Evolutionary conservation across 441 rosid species (phyloP), one percentile per base, ranked within the genome.

Genomic region (Arabidopsis hybrid): DNA sequence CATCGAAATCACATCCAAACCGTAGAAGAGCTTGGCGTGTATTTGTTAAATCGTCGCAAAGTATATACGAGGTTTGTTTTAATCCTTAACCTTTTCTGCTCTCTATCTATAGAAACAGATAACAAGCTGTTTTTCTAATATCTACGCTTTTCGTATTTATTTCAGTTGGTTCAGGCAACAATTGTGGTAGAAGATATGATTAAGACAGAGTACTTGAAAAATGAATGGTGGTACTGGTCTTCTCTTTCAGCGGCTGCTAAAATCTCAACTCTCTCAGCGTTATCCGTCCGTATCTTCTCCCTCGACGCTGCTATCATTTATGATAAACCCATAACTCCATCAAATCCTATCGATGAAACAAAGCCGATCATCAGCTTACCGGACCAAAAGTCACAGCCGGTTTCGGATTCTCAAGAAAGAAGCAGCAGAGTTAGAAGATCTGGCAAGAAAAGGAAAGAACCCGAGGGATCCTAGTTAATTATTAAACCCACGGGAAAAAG

Each of bases 221-320:
- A 87, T 78, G 97, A 88, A 35, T 93, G 99, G 99, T 95, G 99
- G 99, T 90, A 93, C 79, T 93, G 98, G 99, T 93, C 98, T 74
- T 96, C 97, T 35, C 91, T 90, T 57, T 88, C 98, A 61, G 99
- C 92, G 63, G 98, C 97, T 69, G 95, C 86, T 45, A 91, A 85
- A 82, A 85, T 89, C 45, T 88, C 93, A 50, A 93, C 97, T 6
- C 40, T 93, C 74, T 84, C 98, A 78, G 83, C 93, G 52, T 88
- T 96, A 59, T 91, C 99, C 8, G 82, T 96, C 52, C 96, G 96
- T 21, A 84, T 93, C 72, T 91, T 86, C 73, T 80, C 97, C 70
- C 89, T 96, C 14, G 99, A 96, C 79, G 88, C 92, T 56, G 92
- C 90, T 67, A 88, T 96, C 65, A 7, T 93, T 65, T 93, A 91